Percentiles rank a stretch among this genome's conserved stretches.
Evolutionary conservation across 805 yeast species (phyloP).

Genomic region (Wickerhamia fluorescens): DNA sequence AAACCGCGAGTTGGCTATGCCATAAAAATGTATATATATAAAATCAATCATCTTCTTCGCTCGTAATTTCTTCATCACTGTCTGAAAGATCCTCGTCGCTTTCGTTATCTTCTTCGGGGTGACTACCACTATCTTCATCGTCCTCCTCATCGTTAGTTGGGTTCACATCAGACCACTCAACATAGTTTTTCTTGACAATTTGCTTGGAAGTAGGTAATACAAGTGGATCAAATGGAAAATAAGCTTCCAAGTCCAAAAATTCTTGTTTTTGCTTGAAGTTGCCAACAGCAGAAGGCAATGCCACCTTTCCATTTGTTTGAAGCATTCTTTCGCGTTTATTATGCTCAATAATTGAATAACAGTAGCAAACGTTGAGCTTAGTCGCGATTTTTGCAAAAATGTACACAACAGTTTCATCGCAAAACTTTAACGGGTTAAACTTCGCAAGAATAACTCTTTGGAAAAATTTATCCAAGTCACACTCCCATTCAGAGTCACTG

Average conservation of each 20-base stretch:
- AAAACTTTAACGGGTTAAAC: slow-evolving; percentile 88
- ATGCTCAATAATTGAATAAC: slow-evolving; percentile 87
- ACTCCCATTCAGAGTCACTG: slow-evolving; percentile 55
- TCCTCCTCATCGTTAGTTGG: slow-evolving; percentile 56
- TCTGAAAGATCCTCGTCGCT: slow-evolving; percentile 12
- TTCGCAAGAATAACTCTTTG: slow-evolving; percentile 79
- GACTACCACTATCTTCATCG: slow-evolving; percentile 25
- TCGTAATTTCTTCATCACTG: slow-evolving; percentile 14
- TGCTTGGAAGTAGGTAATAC: slow-evolving; percentile 56
- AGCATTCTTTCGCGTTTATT: slow-evolving; percentile 67
- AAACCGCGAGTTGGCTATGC: too few relatives aligned
- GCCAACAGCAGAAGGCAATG: slow-evolving; percentile 23
- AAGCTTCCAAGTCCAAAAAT: slow-evolving; percentile 84
- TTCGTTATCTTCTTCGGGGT: slow-evolving; percentile 20
- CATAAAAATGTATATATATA: too few relatives aligned
- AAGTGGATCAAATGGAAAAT: slow-evolving; percentile 93
- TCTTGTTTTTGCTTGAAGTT: slow-evolving; percentile 64
- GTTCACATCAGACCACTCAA: slow-evolving; percentile 65
- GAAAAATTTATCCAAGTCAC: slow-evolving; percentile 76
- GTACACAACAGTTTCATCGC: slow-evolving; percentile 87
- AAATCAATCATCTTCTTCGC: slow-evolving; percentile 15
- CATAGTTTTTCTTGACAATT: slow-evolving; percentile 44
- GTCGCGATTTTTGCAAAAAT: slow-evolving; percentile 93
- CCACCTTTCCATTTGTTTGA: slow-evolving; percentile 32
- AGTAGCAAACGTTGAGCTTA: slow-evolving; percentile 82